Base-by-base conservation (phyloP, 2,329 filamentous ascomycete genomes). In the Pseudomassariella vexata region DNA sequence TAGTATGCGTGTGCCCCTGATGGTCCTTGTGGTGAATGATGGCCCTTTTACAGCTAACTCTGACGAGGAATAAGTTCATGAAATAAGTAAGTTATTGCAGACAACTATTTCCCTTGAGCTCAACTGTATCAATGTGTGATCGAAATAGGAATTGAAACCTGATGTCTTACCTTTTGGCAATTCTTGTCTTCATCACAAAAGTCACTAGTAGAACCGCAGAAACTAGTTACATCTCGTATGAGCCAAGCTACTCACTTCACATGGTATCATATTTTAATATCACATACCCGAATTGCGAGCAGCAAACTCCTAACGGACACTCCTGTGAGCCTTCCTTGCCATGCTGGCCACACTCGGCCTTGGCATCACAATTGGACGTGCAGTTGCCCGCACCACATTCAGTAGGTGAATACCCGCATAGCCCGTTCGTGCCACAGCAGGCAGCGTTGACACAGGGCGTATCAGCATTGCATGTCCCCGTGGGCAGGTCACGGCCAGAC, bases 301-400 rank as follows among this genome's bases (percentile, higher is more conserved):
- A 58, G 38, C 55, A 60, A 3, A 60, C 56, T 24, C 62, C 60
- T 1, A 63, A 42, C 2, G 55, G 57, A 24, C 55, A 61, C 10
- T 39, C 35, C 15, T 43, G 28, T 6, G 45, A 46, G 1, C 48
- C 32, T 0, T 35, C 12, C 0, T 36, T 39, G 2, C 55, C 45
- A 29, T 47, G 47, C 15, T 42, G 22, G 7, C 55, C 55, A 30
- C 56, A 61, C 26, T 56, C 53, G 2, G 55, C 46, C 11, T 54
- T 42, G 10, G 53, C 52, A 40, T 59, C 45, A 34, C 55, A 59
- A 34, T 55, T 55, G 24, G 27, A 36, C 41, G 39, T 53, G 57
- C 4, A 40, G 34, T 6, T 56, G 47, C 37, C 39, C n/a, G 48
- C 45, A 16, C 41, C 37, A 26, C 46, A 49, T 20, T 40, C 34